phyloP scores from a whole-genome alignment of 1,139 yeast genomes.

The Arxiozyma slooffiae region DNA sequence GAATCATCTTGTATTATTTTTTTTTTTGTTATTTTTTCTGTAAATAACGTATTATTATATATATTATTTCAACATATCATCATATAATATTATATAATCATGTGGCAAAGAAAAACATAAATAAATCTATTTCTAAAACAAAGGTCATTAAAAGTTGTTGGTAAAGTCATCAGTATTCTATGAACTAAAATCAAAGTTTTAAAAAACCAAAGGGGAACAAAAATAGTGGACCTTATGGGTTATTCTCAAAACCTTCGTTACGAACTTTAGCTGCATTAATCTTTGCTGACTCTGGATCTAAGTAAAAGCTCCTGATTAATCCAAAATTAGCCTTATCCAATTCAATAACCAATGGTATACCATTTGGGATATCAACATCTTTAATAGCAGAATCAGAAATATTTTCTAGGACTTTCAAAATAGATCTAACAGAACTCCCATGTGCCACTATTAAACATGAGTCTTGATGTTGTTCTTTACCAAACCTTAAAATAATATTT shows the following conservation, averaged over 20 bases:
- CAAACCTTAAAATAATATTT: conserved; percentile 34
- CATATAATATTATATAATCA: neutral
- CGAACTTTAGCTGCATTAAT: conserved; percentile 57
- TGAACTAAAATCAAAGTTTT: conserved; percentile 49
- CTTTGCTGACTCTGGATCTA: conserved; percentile 63
- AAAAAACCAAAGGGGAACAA: neutral
- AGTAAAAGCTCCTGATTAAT: conserved; percentile 41
- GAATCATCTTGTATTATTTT: neutral
- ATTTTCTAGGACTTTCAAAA: conserved; percentile 47
- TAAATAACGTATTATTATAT: neutral
- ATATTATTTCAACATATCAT: neutral
- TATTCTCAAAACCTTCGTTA: conserved; percentile 42
- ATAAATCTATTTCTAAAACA: neutral
- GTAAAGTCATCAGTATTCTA: conserved; percentile 28
- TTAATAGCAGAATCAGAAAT: conserved; percentile 57
- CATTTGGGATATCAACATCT: conserved; percentile 64
- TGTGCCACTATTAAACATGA: conserved; percentile 61
- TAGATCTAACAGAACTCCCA: conserved; percentile 65
- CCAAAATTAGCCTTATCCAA: conserved; percentile 37
- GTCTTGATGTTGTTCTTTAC: conserved; percentile 34
- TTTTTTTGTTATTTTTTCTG: neutral
- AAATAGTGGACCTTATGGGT: conserved; percentile 10
- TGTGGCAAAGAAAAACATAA: neutral
- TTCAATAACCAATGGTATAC: conserved; percentile 59
- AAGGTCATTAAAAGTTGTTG: neutral